Evolutionary conservation across 441 rosid species (phyloP).

Genomic region (Codiaeum variegatum): DNA sequence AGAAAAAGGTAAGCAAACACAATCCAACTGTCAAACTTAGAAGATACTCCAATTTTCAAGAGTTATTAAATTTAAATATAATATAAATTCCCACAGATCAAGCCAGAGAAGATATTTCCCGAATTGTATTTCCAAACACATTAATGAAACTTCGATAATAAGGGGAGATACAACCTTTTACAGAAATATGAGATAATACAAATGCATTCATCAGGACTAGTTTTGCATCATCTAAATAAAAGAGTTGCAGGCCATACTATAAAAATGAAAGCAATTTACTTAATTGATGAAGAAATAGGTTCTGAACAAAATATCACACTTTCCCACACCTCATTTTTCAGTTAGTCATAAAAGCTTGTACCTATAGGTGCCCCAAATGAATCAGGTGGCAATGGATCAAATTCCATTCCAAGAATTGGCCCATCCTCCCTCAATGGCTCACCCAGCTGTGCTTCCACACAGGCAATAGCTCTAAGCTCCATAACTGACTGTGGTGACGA

Average conservation of each 20-base stretch:
- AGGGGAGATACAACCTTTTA: background rate
- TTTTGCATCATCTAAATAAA: background rate
- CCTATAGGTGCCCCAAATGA: constrained; percentile 89
- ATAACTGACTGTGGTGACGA: constrained; percentile 50
- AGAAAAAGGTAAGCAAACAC: background rate
- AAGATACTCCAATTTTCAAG: background rate
- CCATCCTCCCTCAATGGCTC: constrained; percentile 97
- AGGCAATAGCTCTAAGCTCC: constrained; percentile 83
- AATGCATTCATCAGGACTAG: background rate
- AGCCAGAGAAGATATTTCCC: constrained; percentile 6
- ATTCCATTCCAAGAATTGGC: constrained; percentile 92
- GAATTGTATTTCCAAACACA: background rate
- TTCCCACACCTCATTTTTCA: background rate
- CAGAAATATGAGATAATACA: background rate
- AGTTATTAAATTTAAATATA: background rate
- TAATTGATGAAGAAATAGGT: background rate
- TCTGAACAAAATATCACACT: background rate
- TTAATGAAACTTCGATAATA: background rate
- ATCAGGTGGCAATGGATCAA: constrained; percentile 96
- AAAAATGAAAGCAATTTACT: background rate
- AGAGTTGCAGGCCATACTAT: background rate
- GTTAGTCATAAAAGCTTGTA: constrained; percentile 25
- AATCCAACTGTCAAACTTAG: background rate
- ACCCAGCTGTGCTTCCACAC: constrained; percentile 92
- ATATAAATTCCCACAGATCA: background rate